phyloP scores from a whole-genome alignment of 768 basidiomycete species.

The Lactarius vividus region DNA sequence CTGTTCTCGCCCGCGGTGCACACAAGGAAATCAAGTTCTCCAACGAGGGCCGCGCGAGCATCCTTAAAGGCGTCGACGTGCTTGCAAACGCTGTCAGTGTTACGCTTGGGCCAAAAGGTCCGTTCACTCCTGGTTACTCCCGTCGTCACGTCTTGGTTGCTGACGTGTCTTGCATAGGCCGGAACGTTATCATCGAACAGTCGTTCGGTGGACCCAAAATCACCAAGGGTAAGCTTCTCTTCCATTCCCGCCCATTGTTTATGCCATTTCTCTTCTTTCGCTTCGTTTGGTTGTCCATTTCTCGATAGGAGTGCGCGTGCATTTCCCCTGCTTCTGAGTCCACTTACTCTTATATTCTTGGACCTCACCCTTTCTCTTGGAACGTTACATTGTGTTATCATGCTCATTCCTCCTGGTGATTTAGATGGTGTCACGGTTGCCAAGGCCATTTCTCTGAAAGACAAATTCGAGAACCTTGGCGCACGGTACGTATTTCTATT shows the following conservation, averaged over 20 bases:
- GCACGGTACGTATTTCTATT: slow-evolving; percentile 71
- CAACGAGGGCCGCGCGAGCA: slow-evolving; percentile 90
- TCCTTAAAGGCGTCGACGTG: slow-evolving; percentile 93
- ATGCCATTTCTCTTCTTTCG: not conserved
- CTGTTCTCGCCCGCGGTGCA: slow-evolving; percentile 61
- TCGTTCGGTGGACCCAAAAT: slow-evolving; percentile 89
- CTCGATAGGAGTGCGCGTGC: not conserved
- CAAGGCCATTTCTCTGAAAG: slow-evolving; percentile 89
- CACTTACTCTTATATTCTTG: not conserved
- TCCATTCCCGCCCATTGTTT: not conserved
- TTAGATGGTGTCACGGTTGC: slow-evolving; percentile 97
- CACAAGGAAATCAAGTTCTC: slow-evolving; percentile 98
- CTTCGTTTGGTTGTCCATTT: not conserved
- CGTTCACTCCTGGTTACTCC: slow-evolving; percentile 19
- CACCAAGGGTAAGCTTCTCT: slow-evolving; percentile 68
- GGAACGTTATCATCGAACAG: slow-evolving; percentile 99
- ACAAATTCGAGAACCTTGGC: slow-evolving; percentile 99
- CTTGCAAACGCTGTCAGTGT: slow-evolving; percentile 96
- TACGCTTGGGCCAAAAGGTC: slow-evolving; percentile 95
- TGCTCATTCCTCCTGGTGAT: slow-evolving; percentile 5
- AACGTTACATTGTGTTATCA: not conserved
- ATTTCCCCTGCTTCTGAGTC: not conserved
- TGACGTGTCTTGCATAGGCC: slow-evolving; percentile 47
- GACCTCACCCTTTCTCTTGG: not conserved
- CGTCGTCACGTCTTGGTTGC: slow-evolving; percentile 8